A percentile compares a stretch with the other conserved stretches of the same genome.
These are phyloP conservation scores for Streptanthus diversifolius DNA, from an alignment of 345 rosid species.

Conservation along the genomic window DNA sequence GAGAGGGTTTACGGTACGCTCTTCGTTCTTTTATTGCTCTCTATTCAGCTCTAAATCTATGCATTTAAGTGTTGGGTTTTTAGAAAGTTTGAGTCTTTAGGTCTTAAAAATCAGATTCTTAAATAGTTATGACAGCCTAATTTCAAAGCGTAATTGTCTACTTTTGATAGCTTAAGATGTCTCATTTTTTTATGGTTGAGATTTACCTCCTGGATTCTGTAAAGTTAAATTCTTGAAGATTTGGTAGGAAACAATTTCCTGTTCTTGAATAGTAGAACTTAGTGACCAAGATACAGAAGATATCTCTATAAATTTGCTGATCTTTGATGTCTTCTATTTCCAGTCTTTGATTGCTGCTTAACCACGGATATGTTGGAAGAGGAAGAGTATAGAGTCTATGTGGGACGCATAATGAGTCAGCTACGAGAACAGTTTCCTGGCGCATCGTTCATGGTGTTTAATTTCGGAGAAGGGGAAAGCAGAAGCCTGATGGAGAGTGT, in stretches of 20 bases:
- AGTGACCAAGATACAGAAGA: background rate
- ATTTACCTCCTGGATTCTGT: constrained; percentile 6
- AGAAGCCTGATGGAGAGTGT: constrained; percentile 50
- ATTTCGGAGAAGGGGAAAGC: constrained; percentile 55
- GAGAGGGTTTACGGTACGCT: constrained; percentile 75
- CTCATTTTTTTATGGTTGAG: background rate
- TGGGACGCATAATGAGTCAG: constrained; percentile 54
- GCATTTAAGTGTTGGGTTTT: constrained; percentile 17
- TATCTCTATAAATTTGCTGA: constrained; percentile 18
- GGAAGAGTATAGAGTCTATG: constrained; percentile 47
- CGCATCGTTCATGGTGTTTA: constrained; percentile 76
- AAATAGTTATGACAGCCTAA: background rate
- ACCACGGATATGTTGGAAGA: constrained; percentile 48
- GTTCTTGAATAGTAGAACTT: background rate
- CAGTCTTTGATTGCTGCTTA: constrained; percentile 75
- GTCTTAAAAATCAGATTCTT: background rate
- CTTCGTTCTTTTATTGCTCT: background rate
- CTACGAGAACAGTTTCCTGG: constrained; percentile 51
- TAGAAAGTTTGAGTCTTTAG: constrained; percentile 4
- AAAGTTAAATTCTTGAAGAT: background rate
- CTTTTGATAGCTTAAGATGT: constrained; percentile 12
- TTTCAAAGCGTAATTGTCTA: background rate
- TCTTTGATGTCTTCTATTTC: constrained; percentile 15
- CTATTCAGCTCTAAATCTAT: background rate
- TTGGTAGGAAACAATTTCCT: background rate